A percentile compares a stretch with the other conserved stretches of the same genome.
Evolutionary conservation across 176 grass and related monocot species (phyloP).

Genomic region (Zea mays): Zm-B73-REFERENCE-NAM-5.0 NC_050097.1:28228501-28229000

Average conservation of each 20-base stretch:
- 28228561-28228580: too few species aligned
- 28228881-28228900: neutral
- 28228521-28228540: neutral
- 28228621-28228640: too few species aligned
- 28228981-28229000: neutral
- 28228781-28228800: too few species aligned
- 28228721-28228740: neutral
- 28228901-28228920: neutral
- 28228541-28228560: too few species aligned
- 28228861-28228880: slow-evolving; percentile 9
- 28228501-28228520: neutral
- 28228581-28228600: too few species aligned
- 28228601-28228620: too few species aligned
- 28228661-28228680: neutral
- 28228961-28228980: neutral
- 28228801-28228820: too few species aligned
- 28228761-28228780: too few species aligned
- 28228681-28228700: too few species aligned
- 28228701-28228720: neutral
- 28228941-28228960: neutral
- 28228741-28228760: neutral
- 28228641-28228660: too few species aligned
- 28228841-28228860: neutral
- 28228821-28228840: neutral
- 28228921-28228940: neutral